Evolutionary conservation across 345 rosid species (phyloP).

Genomic region (Bretschneidera sinensis): DNA sequence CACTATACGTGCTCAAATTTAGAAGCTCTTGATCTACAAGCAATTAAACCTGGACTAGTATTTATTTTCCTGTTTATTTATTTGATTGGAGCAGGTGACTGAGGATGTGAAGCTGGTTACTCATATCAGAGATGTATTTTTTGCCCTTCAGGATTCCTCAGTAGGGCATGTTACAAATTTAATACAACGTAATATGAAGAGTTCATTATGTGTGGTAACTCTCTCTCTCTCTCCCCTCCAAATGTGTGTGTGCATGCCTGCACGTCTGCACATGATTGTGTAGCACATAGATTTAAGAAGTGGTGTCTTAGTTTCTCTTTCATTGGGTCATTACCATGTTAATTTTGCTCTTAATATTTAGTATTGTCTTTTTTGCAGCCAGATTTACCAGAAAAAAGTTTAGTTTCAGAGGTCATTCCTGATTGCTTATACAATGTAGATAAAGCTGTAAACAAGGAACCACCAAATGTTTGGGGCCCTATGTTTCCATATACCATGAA

Average conservation of each 20-base stretch:
- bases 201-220: conserved; percentile 45
- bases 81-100: conserved; percentile 48
- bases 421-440: conserved; percentile 32
- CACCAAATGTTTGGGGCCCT: conserved; percentile 26
- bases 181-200: conserved; percentile 38
- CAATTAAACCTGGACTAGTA: no score
- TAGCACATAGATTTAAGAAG: not conserved
- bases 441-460: conserved; percentile 32
- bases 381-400: conserved; percentile 34
- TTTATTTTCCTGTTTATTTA: not conserved
- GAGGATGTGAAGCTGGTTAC: conserved; percentile 68
- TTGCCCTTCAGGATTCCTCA: conserved; percentile 49
- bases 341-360: no score
- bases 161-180: conserved; percentile 35
- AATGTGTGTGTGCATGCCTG: not conserved
- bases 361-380: conserved; percentile 49
- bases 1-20: not conserved
- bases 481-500: conserved; percentile 25
- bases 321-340: no score
- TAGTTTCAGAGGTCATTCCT: conserved; percentile 35
- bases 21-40: conserved; percentile 3
- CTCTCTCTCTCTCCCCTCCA: conserved; percentile 14
- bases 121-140: conserved; percentile 59
- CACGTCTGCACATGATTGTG: conserved; percentile 8
- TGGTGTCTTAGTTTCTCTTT: not conserved